phyloP scores from a whole-genome alignment of 148 eudicot genomes.

The Rhododendron griersonianum region DNA sequence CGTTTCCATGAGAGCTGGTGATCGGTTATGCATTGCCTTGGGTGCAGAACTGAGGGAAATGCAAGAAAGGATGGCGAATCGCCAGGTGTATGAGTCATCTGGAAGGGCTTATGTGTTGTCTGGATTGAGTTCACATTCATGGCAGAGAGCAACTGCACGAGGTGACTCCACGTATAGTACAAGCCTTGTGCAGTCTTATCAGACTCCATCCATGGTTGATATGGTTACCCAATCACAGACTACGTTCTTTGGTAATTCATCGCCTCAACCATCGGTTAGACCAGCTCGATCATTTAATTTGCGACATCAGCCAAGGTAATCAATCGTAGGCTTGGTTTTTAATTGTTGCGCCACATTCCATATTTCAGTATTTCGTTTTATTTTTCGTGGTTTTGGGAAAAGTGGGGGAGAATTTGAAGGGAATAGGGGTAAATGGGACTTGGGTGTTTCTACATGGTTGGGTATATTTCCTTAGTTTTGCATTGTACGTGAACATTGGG shows the following conservation, averaged over 20 bases:
- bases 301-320: constrained; percentile 17
- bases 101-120: constrained; percentile 23
- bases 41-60: constrained; percentile 18
- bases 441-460: background rate
- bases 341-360: background rate
- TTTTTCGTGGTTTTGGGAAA: background rate
- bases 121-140: constrained; percentile 19
- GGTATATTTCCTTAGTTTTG: constrained; percentile 3
- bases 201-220: constrained; percentile 18
- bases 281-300: constrained; percentile 11
- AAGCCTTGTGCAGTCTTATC: constrained; percentile 18
- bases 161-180: constrained; percentile 14
- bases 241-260: constrained; percentile 9
- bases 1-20: constrained; percentile 8
- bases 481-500: background rate
- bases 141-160: constrained; percentile 21
- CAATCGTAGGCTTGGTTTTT: constrained; percentile 2
- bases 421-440: background rate
- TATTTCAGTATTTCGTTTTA: background rate
- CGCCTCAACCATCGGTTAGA: constrained; percentile 1
- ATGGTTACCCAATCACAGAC: constrained; percentile 20
- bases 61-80: constrained; percentile 22
- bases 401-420: constrained; percentile 1
- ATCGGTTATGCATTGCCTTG: constrained; percentile 12
- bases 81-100: constrained; percentile 11